phyloP scores from a whole-genome alignment of 2,329 filamentous ascomycete species.

The Colletotrichum acutatum region DNA sequence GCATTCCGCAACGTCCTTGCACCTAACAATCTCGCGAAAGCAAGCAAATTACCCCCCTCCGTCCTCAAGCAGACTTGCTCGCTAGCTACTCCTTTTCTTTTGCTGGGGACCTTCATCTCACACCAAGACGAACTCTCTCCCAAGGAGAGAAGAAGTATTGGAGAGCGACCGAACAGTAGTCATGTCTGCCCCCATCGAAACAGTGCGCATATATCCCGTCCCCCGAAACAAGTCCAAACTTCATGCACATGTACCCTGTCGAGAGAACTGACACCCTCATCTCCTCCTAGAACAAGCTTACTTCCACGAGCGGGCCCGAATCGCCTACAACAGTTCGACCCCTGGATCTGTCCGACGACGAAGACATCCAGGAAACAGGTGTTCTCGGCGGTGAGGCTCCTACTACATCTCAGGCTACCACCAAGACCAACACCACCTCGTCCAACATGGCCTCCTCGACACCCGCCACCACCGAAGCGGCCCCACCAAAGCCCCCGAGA shows the following conservation, averaged over 20 bases:
- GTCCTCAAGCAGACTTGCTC: not conserved
- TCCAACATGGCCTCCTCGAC: constrained; percentile 49
- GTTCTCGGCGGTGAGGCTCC: constrained; percentile 56
- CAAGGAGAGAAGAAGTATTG: not conserved
- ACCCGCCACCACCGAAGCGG: constrained; percentile 46
- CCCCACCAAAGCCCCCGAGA: constrained; percentile 86
- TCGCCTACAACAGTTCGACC: constrained; percentile 74
- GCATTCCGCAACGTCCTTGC: constrained; percentile 16
- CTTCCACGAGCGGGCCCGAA: constrained; percentile 61
- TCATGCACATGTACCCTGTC: constrained; percentile 34
- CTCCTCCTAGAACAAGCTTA: constrained; percentile 54
- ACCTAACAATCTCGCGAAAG: constrained; percentile 30
- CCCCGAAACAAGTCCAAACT: constrained; percentile 34
- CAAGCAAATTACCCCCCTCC: constrained; percentile 13
- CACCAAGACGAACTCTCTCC: not conserved
- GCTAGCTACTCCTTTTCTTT: constrained; percentile 3
- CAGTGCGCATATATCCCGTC: constrained; percentile 51
- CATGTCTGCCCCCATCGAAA: constrained; percentile 57
- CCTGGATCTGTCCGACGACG: constrained; percentile 73
- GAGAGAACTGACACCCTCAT: constrained; percentile 26
- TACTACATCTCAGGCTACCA: constrained; percentile 40
- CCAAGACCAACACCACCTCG: constrained; percentile 39
- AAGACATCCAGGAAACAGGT: constrained; percentile 73
- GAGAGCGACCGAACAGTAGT: constrained; percentile 36
- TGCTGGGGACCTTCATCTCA: not conserved